Percentiles rank a stretch among this genome's conserved stretches.
Evolutionary conservation across 192 early-diverging fungal genomes (phyloP).

Genomic region (Coemansia sp.): DNA sequence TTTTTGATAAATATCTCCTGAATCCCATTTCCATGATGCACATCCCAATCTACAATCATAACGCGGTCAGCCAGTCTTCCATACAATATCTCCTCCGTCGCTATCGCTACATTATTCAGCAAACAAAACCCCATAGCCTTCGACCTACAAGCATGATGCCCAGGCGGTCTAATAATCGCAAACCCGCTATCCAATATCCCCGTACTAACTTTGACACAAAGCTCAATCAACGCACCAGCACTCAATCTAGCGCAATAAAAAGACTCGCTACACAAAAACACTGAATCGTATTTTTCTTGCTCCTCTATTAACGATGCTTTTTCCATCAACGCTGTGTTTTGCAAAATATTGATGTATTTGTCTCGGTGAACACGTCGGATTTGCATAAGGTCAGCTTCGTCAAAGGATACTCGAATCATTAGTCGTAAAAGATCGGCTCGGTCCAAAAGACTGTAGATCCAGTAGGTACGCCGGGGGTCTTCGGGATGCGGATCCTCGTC

Average conservation of each 20-base stretch:
- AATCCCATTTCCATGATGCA: conserved; percentile 95
- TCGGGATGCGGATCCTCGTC: conserved; percentile 71
- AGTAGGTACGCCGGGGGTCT: conserved; percentile 71
- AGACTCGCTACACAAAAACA: conserved; percentile 69
- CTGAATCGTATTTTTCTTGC: conserved; percentile 59
- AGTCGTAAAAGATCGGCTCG: conserved; percentile 49
- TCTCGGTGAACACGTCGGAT: conserved; percentile 59
- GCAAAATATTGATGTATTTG: conserved; percentile 50
- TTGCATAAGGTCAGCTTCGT: conserved; percentile 20
- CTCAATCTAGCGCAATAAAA: conserved; percentile 67
- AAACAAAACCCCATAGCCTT: conserved; percentile 86
- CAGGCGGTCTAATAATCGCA: conserved; percentile 89
- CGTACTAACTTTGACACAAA: conserved; percentile 67
- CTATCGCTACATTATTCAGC: conserved; percentile 87
- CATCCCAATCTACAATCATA: conserved; percentile 92
- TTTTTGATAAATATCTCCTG: conserved; percentile 79
- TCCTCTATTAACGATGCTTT: conserved; percentile 46
- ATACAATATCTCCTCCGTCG: conserved; percentile 62
- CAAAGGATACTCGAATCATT: conserved; percentile 28
- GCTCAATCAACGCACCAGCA: conserved; percentile 72
- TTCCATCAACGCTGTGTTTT: conserved; percentile 50
- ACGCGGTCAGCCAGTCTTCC: conserved; percentile 58
- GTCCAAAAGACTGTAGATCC: conserved; percentile 61
- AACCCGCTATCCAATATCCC: conserved; percentile 73
- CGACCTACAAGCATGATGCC: conserved; percentile 84